A percentile compares a stretch with the other conserved stretches of the same genome.
These are phyloP conservation scores for Penicillium sp. DNA, from an alignment of 2,329 filamentous ascomycete species.

Conservation along the genomic window DNA sequence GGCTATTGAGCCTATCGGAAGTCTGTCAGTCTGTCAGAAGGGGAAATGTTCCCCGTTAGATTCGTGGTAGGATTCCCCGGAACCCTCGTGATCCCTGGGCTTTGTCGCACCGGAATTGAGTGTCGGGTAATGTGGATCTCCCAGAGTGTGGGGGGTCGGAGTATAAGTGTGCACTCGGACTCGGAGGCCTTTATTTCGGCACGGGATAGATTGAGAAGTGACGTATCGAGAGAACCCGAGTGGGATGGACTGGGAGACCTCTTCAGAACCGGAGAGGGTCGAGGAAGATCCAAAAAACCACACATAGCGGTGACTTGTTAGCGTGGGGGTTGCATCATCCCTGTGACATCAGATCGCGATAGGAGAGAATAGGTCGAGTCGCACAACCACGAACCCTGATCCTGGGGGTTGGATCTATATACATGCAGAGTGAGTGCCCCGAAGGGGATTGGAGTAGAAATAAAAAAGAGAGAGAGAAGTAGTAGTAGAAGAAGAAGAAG, in stretches of 20 bases:
- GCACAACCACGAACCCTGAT: background rate
- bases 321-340: slow-evolving; percentile 8
- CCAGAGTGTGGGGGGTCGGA: slow-evolving; percentile 2
- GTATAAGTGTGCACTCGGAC: background rate
- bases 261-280: too few species aligned
- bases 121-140: slow-evolving; percentile 1
- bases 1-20: background rate
- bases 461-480: too few species aligned
- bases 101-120: background rate
- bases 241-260: background rate
- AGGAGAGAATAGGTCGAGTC: too few species aligned
- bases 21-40: background rate
- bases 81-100: background rate
- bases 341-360: slow-evolving; percentile 6
- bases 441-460: too few species aligned
- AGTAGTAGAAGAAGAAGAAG: too few species aligned
- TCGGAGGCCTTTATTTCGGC: background rate
- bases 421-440: background rate
- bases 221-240: background rate
- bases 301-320: slow-evolving; percentile 3
- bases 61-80: background rate
- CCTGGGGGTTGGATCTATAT: background rate
- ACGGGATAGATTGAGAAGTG: background rate
- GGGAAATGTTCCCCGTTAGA: background rate
- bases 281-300: background rate